Evolutionary conservation across 352 stramenopile genomes (phyloP).

Genomic region (Globisporangium ultimum): DNA sequence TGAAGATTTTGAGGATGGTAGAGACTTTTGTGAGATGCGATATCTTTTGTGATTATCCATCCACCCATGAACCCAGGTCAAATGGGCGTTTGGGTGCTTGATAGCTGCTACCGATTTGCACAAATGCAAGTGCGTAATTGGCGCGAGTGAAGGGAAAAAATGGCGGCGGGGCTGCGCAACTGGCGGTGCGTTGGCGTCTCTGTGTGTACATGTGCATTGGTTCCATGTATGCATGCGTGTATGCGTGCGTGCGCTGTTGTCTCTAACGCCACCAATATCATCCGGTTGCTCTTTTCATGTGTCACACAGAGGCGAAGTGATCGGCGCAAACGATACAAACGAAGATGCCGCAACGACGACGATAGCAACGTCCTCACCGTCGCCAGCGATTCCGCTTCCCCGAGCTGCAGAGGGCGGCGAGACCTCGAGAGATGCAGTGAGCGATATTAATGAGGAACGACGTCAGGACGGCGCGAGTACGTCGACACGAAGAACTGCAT

Average conservation of each 20-base stretch:
- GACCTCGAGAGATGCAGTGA: too few species aligned
- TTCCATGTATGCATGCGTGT: not conserved
- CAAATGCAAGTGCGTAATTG: too few species aligned
- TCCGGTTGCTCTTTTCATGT: not conserved
- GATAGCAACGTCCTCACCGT: not conserved
- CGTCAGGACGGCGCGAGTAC: slow-evolving; percentile 5
- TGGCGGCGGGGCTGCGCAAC: slow-evolving; percentile 20
- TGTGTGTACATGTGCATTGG: not conserved
- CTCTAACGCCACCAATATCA: not conserved
- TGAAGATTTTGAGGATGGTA: too few species aligned
- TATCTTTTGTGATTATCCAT: too few species aligned
- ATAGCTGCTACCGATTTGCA: too few species aligned
- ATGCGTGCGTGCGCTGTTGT: not conserved
- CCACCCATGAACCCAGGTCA: too few species aligned
- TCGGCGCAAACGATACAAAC: slow-evolving; percentile 17
- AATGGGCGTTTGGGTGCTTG: too few species aligned
- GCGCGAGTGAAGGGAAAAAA: not conserved
- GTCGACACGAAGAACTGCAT: slow-evolving; percentile 2
- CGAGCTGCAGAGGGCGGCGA: too few species aligned
- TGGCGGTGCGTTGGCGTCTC: slow-evolving; percentile 24
- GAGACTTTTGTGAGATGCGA: too few species aligned
- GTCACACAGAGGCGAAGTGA: slow-evolving; percentile 22
- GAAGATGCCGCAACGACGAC: not conserved
- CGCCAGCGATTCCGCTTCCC: too few species aligned
- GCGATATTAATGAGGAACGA: not conserved